Percentiles rank a stretch among this genome's conserved stretches.
Evolutionary conservation across 192 early-diverging fungal species (phyloP).

Genomic region (Backusella macrospora): DNA sequence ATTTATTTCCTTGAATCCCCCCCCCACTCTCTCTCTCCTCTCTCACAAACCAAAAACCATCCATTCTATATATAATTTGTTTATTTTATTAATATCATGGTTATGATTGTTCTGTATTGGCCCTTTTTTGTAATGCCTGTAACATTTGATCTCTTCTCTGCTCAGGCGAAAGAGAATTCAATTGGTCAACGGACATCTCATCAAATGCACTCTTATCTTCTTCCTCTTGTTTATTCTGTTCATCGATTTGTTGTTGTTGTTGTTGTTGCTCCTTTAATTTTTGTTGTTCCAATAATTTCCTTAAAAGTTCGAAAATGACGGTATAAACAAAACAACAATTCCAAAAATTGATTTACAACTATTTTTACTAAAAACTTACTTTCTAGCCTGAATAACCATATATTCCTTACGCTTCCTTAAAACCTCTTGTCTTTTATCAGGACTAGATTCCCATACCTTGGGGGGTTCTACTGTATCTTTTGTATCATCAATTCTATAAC

Average conservation of each 20-base stretch:
- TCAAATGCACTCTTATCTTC: conserved; percentile 4
- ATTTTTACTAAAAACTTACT: conserved; percentile 47
- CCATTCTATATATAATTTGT: neutral
- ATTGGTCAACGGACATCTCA: conserved; percentile 37
- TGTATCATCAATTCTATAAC: conserved; percentile 54
- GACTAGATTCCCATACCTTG: conserved; percentile 62
- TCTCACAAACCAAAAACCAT: too few relatives aligned
- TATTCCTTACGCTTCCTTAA: conserved; percentile 67
- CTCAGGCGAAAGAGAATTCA: conserved; percentile 35
- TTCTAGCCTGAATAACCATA: conserved; percentile 72
- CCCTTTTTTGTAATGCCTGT: conserved; percentile 36
- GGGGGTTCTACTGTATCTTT: conserved; percentile 49
- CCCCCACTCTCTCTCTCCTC: too few relatives aligned
- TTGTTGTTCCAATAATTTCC: conserved; percentile 32
- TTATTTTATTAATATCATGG: neutral
- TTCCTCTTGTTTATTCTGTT: neutral
- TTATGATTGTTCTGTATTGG: neutral
- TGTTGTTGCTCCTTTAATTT: conserved; percentile 9
- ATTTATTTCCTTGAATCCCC: too few relatives aligned
- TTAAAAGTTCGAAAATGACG: neutral
- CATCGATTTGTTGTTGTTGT: neutral
- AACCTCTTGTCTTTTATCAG: conserved; percentile 61
- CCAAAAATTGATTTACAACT: too few relatives aligned
- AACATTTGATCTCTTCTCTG: conserved; percentile 39
- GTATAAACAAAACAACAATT: neutral